Evolutionary conservation across 805 yeast genomes (phyloP), one percentile per base, ranked within the genome.

Genomic region (Sugiyamaella boreocaroliniensis): DNA sequence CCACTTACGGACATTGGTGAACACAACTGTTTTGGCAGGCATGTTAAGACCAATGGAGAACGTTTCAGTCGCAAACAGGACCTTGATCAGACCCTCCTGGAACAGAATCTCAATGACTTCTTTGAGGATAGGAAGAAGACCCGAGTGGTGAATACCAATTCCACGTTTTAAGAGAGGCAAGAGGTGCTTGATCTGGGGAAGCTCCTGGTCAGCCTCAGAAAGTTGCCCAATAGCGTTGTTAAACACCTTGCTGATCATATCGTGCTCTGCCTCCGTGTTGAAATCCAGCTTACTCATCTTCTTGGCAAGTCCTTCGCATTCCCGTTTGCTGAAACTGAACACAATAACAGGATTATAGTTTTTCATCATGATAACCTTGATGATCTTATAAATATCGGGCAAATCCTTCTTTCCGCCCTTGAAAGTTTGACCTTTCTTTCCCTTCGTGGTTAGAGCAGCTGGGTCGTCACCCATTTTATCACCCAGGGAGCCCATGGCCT

Each of bases 1-100:
- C 96, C 97, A 93, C 69, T 93, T 93, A 67, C 99, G 82, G 18
- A 93, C 99, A 34, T 92, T 87, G 0, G 99, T 93, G 70, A 93
- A 93, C 2, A 93, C 99, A 45, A 93, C 99, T 0, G 99, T 93
- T 64, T 93, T 93, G 10, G 99, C 98, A 63, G 99, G 99, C 99
- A 93, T 93, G 72, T 93, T 93, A 50, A 93, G 80, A 49, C 99
- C 99, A 72, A 93, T 93, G 11, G 98, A 90, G 67, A 93, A 93
- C 2, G 99, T 93, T 69, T 93, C 99, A 0, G 99, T 93, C 3
- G 99, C 99, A 72, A 93, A 93, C 53, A 93, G 73, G 1, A 92
- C 98, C 68, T 93, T 93, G 54, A 93, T 74, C 49, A 92, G 80
- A 11, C 99, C 99, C 73, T 93, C 98, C 71, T 93, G 99, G 75